Base-by-base conservation (phyloP, 163 green algal genomes). In the Coccomyxa subellipsoidea region DNA sequence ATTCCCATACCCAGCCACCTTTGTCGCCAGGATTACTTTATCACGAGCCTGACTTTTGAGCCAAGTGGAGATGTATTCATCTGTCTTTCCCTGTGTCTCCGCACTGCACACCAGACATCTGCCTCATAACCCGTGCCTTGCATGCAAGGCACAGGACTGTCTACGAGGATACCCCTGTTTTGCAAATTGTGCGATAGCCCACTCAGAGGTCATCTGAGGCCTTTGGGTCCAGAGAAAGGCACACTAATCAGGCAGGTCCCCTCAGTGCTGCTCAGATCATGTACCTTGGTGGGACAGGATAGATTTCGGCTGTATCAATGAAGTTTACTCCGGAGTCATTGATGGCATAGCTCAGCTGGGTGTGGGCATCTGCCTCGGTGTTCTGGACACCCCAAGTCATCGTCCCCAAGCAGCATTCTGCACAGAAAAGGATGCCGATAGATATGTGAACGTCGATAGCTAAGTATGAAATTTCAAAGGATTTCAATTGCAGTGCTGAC, bases 261-360 rank as follows among this genome's bases (percentile, higher is more conserved):
- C n/a, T n/a, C n/a, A n/a, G n/a, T n/a, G n/a, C n/a, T n/a, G n/a
- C n/a, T n/a, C n/a, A n/a, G n/a, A n/a, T n/a, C n/a, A n/a, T 31
- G 2, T 32, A 77, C 32, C 70, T 47, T n/a, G 70, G 32, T 38
- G 32, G 70, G 10, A 77, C 70, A n/a, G 70, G 70, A 66, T 79
- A 93, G 84, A 95, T 84, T 82, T 96, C 93, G 10, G 94, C 94
- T 12, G 93, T 97, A 87, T 98, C 95, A 5, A 98, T 80, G 84
- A 97, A 97, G 81, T 96, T 95, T 31, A 96, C 69, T 18, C 94
- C 94, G 23, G 36, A 29, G 36, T 88, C 83, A 31, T 81, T 59
- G 32, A 79, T 32, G 27, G 73, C 76, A 75, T 84, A 84, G n/a
- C 76, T 81, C 7, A 94, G 86, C 95, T 93, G 92, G 59, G 80